Conservation (phyloP, 2,329 filamentous ascomycete species). For the Ophiostoma sp. region DNA sequence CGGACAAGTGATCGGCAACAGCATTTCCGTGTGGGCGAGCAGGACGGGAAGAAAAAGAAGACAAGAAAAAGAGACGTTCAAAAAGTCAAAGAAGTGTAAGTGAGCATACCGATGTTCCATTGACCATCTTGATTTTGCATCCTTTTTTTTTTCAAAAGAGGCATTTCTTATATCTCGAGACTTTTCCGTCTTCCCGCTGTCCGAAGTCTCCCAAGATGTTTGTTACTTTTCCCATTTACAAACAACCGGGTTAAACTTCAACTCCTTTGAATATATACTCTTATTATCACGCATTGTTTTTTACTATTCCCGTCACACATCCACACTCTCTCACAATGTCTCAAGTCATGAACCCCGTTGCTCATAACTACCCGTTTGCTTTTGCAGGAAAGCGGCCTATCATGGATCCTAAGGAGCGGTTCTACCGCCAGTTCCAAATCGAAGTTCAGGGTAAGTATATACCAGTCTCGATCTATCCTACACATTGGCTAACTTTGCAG, state of each 20-base stretch:
- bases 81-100: background rate
- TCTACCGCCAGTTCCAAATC: conserved; percentile 80
- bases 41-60: background rate
- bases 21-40: background rate
- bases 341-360: background rate
- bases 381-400: conserved; percentile 34
- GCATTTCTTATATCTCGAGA: background rate
- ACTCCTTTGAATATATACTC: background rate
- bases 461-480: background rate
- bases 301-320: background rate
- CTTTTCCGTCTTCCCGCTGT: background rate
- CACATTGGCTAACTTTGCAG: conserved; percentile 46
- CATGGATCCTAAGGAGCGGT: conserved; percentile 68
- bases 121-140: background rate
- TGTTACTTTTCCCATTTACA: background rate
- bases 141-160: background rate
- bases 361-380: conserved; percentile 30
- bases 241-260: background rate
- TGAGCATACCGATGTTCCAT: background rate
- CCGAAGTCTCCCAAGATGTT: background rate
- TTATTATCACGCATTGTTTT: background rate
- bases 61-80: background rate
- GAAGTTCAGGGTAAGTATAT: conserved; percentile 64
- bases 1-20: background rate
- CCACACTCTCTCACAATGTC: conserved; percentile 8